Evolutionary conservation across 73 alveolate species (phyloP), one percentile per base, ranked within the genome.

Genomic region (Paramecium biaurelia): DNA sequence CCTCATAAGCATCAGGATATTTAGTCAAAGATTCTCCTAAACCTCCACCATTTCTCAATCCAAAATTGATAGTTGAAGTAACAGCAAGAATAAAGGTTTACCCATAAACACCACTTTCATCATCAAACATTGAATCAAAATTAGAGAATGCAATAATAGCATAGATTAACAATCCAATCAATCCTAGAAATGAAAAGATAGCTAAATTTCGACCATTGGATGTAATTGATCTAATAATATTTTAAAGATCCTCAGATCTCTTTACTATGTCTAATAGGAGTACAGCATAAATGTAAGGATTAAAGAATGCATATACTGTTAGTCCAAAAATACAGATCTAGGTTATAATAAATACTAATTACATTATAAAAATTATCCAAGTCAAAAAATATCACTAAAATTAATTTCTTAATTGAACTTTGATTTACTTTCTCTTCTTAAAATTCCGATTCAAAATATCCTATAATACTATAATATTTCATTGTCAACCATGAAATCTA

Each of bases 1-100:
- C 14, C n/a, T 42, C 79, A 12, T 89, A 8, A 38, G 79, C 85
- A 26, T 76, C 67, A 23, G 68, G 74, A 43, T 43, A 79, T n/a
- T 14, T 28, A 1, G 23, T 47, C 14, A 79, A 14, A 2, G 74
- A 21, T 24, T 79, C 90, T 42, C 90, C 90, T 42, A 89, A 21
- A 43, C 94, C 94, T 43, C 94, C 94, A 89, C 94, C 94, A 45
- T 89, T 89, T 30, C 88, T 68, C 21, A 89, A 82, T 45, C 94
- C 94, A 21, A 70, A 41, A 37, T 89, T 89, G 30, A 89, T 89
- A 5, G 84, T 53, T 30, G 94, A 26, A 24, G 94, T 89, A 26
- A 89, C 87, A 70, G 94, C 70, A 24, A 89, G 42, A 43, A 89
- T 89, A 21, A 89, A 89, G 6, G 89, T 30, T 20, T 68, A 28